Percentiles rank a stretch among this genome's conserved stretches.
Conservation (phyloP, 2,329 filamentous ascomycete genomes). For the Alternaria sp. region DNA sequence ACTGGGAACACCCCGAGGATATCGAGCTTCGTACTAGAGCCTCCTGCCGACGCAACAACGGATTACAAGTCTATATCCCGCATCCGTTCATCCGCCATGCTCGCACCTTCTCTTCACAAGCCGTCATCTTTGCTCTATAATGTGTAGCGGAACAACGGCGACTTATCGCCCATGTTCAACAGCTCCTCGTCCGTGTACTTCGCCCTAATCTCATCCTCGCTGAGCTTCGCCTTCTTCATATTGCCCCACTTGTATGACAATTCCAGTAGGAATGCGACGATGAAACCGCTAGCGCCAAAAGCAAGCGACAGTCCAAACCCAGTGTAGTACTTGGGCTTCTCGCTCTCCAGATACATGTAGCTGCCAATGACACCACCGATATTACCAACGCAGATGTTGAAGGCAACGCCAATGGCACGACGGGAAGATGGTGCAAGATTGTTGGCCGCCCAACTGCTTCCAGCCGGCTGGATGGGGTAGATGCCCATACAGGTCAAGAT, state of each 20-base stretch:
- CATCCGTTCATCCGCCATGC: not conserved
- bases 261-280: slow-evolving; percentile 38
- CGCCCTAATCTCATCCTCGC: slow-evolving; percentile 48
- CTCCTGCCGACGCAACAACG: not conserved
- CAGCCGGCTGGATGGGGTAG: slow-evolving; percentile 46
- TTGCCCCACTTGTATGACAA: slow-evolving; percentile 15
- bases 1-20: not conserved
- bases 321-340: slow-evolving; percentile 49
- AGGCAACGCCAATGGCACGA: slow-evolving; percentile 44
- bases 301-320: slow-evolving; percentile 48
- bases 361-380: slow-evolving; percentile 45
- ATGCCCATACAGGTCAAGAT: slow-evolving; percentile 55
- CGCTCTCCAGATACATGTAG: slow-evolving; percentile 49
- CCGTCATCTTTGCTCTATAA: slow-evolving; percentile 7
- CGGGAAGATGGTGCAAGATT: slow-evolving; percentile 43
- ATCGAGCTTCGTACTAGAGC: not conserved
- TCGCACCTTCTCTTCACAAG: not conserved
- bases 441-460: slow-evolving; percentile 44
- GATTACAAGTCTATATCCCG: not conserved
- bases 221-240: slow-evolving; percentile 42
- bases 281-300: slow-evolving; percentile 20
- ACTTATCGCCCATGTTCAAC: slow-evolving; percentile 52
- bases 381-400: slow-evolving; percentile 43
- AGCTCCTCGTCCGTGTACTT: slow-evolving; percentile 52
- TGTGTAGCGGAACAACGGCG: slow-evolving; percentile 52